These are phyloP conservation scores for Aspergillus quadricinctus DNA, from an alignment of 2,329 filamentous ascomycete genomes.

Conservation along the genomic window DNA sequence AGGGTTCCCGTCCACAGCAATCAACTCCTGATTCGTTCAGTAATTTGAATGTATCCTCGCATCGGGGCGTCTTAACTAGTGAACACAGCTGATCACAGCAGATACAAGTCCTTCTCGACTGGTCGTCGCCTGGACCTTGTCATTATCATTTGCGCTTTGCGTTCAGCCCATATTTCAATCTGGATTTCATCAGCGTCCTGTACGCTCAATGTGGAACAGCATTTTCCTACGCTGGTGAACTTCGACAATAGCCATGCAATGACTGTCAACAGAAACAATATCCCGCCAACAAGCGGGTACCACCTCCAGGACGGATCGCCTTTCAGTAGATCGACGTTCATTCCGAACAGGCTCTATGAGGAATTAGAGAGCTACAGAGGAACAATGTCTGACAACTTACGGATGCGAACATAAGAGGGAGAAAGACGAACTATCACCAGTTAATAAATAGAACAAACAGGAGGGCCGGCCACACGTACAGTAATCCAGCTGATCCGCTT, in stretches of 20 bases:
- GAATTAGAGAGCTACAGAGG: background rate
- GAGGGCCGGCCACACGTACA: background rate
- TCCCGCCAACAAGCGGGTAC: constrained; percentile 9
- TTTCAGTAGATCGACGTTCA: constrained; percentile 11
- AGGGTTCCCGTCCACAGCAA: too few species aligned
- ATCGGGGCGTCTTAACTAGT: background rate
- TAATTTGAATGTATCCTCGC: too few species aligned
- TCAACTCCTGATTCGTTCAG: too few species aligned
- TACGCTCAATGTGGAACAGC: background rate
- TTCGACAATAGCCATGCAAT: constrained; percentile 7
- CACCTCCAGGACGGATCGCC: constrained; percentile 9
- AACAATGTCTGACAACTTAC: background rate
- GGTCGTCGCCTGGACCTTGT: background rate
- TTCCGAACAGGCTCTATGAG: constrained; percentile 9
- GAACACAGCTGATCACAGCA: background rate
- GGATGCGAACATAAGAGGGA: constrained; percentile 12
- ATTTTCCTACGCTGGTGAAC: constrained; percentile 6
- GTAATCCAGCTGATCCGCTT: constrained; percentile 16
- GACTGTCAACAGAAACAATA: constrained; percentile 6
- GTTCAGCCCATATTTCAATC: background rate
- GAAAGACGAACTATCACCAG: constrained; percentile 9
- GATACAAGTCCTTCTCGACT: background rate
- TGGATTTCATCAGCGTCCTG: background rate
- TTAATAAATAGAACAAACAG: background rate
- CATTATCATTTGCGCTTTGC: background rate